These are phyloP conservation scores for Colletotrichum eleusines DNA, from an alignment of 2,329 filamentous ascomycete genomes.

Conservation along the genomic window DNA sequence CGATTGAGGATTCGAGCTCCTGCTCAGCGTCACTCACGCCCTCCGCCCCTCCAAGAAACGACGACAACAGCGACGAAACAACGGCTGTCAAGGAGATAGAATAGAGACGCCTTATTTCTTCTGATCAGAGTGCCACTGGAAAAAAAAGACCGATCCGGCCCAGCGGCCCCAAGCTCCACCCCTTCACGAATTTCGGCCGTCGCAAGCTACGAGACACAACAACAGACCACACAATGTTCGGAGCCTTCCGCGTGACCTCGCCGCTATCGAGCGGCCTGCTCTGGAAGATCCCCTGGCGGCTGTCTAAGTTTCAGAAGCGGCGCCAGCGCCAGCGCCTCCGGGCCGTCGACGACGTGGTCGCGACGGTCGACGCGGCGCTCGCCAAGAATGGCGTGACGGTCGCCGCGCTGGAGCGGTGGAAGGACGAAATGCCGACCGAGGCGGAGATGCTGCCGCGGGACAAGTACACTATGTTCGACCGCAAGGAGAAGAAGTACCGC, in stretches of 20 bases:
- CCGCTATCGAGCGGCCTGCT: slow-evolving; percentile 83
- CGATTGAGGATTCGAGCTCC: slow-evolving; percentile 5
- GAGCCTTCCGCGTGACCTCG: slow-evolving; percentile 83
- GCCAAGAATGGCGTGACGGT: slow-evolving; percentile 77
- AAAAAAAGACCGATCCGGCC: background rate
- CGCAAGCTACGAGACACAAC: background rate
- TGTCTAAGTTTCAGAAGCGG: slow-evolving; percentile 91
- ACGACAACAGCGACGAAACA: background rate
- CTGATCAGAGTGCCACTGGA: background rate
- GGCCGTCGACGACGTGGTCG: slow-evolving; percentile 88
- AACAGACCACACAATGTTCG: slow-evolving; percentile 74
- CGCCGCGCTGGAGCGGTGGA: slow-evolving; percentile 90
- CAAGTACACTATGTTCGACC: slow-evolving; percentile 98
- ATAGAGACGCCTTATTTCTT: background rate
- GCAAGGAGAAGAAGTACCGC: slow-evolving; percentile 93
- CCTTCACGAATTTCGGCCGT: background rate
- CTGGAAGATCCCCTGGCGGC: slow-evolving; percentile 98
- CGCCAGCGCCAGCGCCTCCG: slow-evolving; percentile 86
- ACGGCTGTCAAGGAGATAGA: background rate
- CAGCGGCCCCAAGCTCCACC: background rate
- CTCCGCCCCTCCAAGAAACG: background rate
- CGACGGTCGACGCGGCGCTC: slow-evolving; percentile 83
- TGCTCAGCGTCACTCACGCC: background rate
- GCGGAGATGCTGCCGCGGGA: slow-evolving; percentile 95
- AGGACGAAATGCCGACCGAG: slow-evolving; percentile 94